Conservation (phyloP, 2,329 filamentous ascomycete genomes). For the Onygenales sp. region DNA sequence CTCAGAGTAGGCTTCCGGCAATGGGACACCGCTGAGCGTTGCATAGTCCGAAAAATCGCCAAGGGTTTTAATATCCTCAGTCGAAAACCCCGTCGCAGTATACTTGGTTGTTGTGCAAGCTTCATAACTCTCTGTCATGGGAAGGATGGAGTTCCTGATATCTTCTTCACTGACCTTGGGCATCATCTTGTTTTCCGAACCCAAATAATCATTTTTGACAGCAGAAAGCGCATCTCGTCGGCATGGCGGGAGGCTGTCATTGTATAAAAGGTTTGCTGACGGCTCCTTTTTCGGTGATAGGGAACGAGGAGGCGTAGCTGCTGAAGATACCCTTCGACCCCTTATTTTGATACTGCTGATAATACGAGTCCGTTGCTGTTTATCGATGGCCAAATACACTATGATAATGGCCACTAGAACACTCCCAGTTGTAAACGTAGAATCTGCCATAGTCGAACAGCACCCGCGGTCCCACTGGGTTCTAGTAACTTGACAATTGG, state of each 20-base stretch:
- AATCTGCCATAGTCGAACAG: neutral
- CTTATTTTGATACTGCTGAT: neutral
- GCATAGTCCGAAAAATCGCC: slow-evolving; percentile 76
- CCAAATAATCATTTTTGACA: neutral
- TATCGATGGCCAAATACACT: neutral
- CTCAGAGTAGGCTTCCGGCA: slow-evolving; percentile 52
- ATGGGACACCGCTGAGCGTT: slow-evolving; percentile 60
- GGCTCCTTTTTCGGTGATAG: neutral
- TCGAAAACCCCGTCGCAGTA: slow-evolving; percentile 60
- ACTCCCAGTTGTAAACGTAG: neutral
- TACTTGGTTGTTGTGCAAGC: slow-evolving; percentile 34
- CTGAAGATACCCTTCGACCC: neutral
- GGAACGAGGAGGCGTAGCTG: neutral
- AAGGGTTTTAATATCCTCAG: slow-evolving; percentile 58
- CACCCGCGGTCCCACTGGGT: neutral
- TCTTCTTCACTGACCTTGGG: slow-evolving; percentile 19
- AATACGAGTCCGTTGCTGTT: neutral
- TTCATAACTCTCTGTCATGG: slow-evolving; percentile 33
- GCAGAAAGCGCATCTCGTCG: neutral
- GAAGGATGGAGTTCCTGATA: slow-evolving; percentile 26
- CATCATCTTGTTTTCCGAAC: slow-evolving; percentile 8
- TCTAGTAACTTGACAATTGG: neutral
- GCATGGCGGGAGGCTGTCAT: neutral
- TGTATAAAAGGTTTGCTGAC: neutral
- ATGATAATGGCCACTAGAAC: neutral